Evolutionary conservation across 192 early-diverging fungal species (phyloP).

Genomic region (Podila minutissima): DNA sequence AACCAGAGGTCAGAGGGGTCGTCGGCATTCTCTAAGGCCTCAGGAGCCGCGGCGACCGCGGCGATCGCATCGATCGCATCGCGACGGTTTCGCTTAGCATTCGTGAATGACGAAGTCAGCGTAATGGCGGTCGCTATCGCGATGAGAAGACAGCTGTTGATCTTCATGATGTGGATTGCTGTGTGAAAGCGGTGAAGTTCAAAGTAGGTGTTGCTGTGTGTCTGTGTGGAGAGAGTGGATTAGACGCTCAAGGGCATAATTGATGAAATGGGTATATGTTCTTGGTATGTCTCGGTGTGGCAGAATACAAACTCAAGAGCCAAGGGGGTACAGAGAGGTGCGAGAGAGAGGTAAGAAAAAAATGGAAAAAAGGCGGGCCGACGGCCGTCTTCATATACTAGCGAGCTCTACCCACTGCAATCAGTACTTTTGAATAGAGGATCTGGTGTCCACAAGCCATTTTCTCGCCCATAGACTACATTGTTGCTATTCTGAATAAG

Average conservation of each 20-base stretch:
- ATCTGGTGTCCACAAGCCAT: no score
- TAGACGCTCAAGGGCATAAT: neutral
- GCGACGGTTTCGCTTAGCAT: slow-evolving; percentile 33
- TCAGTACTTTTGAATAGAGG: no score
- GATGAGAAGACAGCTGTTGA: slow-evolving; percentile 23
- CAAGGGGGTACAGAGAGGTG: neutral
- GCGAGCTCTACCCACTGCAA: no score
- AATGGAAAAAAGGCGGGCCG: neutral
- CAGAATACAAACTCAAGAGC: neutral
- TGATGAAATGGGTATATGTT: neutral
- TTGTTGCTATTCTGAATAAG: neutral
- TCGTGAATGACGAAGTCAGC: slow-evolving; percentile 10
- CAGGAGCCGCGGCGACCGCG: neutral
- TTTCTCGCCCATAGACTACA: neutral
- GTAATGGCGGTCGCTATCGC: slow-evolving; percentile 29
- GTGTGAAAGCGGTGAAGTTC: neutral
- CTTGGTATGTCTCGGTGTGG: neutral
- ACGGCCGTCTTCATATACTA: no score
- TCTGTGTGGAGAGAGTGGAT: neutral
- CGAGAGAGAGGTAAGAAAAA: neutral
- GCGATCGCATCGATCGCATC: neutral
- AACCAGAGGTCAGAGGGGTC: slow-evolving; percentile 12
- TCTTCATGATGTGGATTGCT: slow-evolving; percentile 9
- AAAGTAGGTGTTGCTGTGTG: neutral
- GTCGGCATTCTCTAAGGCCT: neutral